Percentiles rank a stretch among this genome's conserved stretches.
phyloP scores from a whole-genome alignment of 805 yeast genomes.

The Candida patagonica region DNA sequence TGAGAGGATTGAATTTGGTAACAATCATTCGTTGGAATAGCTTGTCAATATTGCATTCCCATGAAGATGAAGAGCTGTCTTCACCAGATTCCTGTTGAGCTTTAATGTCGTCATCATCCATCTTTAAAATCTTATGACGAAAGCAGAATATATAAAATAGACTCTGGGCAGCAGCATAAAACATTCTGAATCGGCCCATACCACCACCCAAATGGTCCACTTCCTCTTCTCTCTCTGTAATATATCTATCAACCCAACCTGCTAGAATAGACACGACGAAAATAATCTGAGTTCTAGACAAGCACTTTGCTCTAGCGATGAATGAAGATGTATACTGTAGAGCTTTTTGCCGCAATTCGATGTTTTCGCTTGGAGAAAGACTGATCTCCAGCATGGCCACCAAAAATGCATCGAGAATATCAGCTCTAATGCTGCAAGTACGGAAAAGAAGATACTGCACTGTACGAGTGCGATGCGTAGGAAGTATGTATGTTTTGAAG shows the following conservation, averaged over 20 bases:
- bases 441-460: conserved; percentile 79
- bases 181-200: conserved; percentile 86
- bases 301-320: conserved; percentile 73
- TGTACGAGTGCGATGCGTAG: conserved; percentile 86
- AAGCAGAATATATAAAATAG: conserved; percentile 87
- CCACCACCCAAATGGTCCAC: conserved; percentile 54
- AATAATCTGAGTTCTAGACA: conserved; percentile 62
- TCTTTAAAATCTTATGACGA: conserved; percentile 54
- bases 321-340: conserved; percentile 88
- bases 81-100: conserved; percentile 18
- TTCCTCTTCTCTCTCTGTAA: conserved; percentile 78
- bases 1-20: conserved; percentile 86
- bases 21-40: conserved; percentile 79
- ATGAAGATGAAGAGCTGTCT: conserved; percentile 27
- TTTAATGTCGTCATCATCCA: conserved; percentile 14
- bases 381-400: conserved; percentile 77
- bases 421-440: conserved; percentile 71
- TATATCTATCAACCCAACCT: conserved; percentile 75
- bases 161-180: conserved; percentile 87
- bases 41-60: conserved; percentile 79
- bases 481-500: conserved; percentile 73
- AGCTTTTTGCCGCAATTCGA: conserved; percentile 75
- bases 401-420: conserved; percentile 74
- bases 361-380: conserved; percentile 55
- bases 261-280: conserved; percentile 76